phyloP scores from a whole-genome alignment of 441 rosid species.

The Adansonia grandidieri region DNA sequence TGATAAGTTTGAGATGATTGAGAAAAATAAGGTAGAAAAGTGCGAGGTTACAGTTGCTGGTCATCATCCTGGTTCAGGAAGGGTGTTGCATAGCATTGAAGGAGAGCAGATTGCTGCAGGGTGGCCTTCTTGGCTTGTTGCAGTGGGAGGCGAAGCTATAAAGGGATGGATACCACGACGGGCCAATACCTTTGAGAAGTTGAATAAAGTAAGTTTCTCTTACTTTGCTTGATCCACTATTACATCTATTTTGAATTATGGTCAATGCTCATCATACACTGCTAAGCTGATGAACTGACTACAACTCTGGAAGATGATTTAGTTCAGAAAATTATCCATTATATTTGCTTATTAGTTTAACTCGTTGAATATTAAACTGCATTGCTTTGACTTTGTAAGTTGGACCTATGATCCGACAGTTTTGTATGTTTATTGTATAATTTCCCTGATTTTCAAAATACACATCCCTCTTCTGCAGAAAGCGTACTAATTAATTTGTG shows the following conservation, averaged over 20 bases:
- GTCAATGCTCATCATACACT: conserved; percentile 11
- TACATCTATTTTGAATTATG: conserved; percentile 20
- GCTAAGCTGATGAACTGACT: background rate
- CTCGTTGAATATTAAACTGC: background rate
- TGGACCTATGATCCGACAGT: background rate
- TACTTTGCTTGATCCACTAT: conserved; percentile 15
- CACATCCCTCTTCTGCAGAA: background rate
- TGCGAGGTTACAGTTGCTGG: conserved; percentile 36
- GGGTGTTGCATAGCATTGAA: conserved; percentile 47
- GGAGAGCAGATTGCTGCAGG: conserved; percentile 75
- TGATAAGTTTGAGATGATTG: conserved; percentile 41
- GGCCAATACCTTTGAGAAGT: conserved; percentile 78
- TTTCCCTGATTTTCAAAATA: conserved; percentile 6
- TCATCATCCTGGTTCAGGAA: conserved; percentile 46
- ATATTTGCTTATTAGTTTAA: background rate
- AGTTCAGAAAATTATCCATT: background rate
- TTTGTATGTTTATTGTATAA: conserved; percentile 1
- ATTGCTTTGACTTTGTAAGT: background rate
- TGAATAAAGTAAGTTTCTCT: conserved; percentile 66
- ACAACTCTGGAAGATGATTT: background rate
- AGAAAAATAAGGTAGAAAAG: conserved; percentile 43
- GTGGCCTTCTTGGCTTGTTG: conserved; percentile 90
- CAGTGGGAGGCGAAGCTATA: conserved; percentile 79
- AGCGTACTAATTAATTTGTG: background rate
- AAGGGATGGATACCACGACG: conserved; percentile 84